These are phyloP conservation scores for Claviceps maximensis DNA, from an alignment of 2,329 filamentous ascomycete genomes.

Conservation along the genomic window DNA sequence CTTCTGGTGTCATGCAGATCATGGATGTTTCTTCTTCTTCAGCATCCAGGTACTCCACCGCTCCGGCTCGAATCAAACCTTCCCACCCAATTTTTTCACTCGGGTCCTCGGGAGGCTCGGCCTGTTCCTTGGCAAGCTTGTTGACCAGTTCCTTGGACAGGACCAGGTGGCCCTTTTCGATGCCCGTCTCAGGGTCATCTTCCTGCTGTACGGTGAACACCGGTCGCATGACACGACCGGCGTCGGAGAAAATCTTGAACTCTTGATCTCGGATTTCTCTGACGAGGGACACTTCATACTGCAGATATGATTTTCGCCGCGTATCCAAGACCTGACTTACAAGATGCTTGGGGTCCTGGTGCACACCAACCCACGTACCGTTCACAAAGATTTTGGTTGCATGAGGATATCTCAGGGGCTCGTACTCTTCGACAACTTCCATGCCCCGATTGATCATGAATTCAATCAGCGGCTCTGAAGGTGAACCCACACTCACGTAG, in stretches of 20 bases:
- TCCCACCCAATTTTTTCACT: slow-evolving; percentile 70
- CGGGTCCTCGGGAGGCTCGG: slow-evolving; percentile 47
- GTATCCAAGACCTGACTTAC: slow-evolving; percentile 67
- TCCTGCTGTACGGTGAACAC: slow-evolving; percentile 90
- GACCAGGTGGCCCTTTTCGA: slow-evolving; percentile 55
- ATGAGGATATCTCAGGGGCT: slow-evolving; percentile 70
- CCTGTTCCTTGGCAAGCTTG: slow-evolving; percentile 59
- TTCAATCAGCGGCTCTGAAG: slow-evolving; percentile 77
- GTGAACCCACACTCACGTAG: slow-evolving; percentile 90
- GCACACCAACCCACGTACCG: slow-evolving; percentile 93
- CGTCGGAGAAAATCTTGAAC: slow-evolving; percentile 97
- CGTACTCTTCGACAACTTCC: slow-evolving; percentile 94
- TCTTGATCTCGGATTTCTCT: slow-evolving; percentile 94
- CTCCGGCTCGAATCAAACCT: slow-evolving; percentile 68
- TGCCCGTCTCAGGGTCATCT: slow-evolving; percentile 50
- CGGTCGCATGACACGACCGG: slow-evolving; percentile 85
- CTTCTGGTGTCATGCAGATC: slow-evolving; percentile 98
- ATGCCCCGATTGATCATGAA: slow-evolving; percentile 95
- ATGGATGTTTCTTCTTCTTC: slow-evolving; percentile 98
- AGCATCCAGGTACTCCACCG: slow-evolving; percentile 91
- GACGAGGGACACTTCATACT: slow-evolving; percentile 86
- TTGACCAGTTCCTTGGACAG: slow-evolving; percentile 74
- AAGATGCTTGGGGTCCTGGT: slow-evolving; percentile 75
- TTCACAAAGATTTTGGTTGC: slow-evolving; percentile 98
- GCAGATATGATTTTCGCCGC: slow-evolving; percentile 69